phyloP scores from a whole-genome alignment of 345 rosid genomes.

The Brassica juncea region DNA sequence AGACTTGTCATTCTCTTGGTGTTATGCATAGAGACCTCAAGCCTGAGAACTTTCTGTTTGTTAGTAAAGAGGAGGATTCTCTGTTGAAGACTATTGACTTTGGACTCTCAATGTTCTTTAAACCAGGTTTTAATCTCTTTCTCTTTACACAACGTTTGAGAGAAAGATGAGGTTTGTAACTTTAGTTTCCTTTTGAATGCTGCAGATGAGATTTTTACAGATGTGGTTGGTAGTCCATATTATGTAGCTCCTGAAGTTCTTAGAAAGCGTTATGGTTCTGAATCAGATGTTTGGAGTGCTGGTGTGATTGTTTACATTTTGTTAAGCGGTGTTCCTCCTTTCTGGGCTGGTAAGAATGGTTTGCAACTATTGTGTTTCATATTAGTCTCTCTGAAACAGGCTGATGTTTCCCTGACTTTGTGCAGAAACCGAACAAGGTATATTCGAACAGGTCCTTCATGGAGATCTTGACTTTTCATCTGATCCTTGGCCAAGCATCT shows the following conservation, averaged over 20 bases:
- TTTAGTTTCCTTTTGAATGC: neutral
- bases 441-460: slow-evolving; percentile 3
- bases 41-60: neutral
- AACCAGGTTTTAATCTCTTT: neutral
- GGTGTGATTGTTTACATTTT: slow-evolving; percentile 7
- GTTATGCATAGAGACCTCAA: neutral
- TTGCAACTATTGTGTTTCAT: neutral
- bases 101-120: slow-evolving; percentile 6
- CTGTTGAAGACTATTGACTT: neutral
- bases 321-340: neutral
- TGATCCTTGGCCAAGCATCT: slow-evolving; percentile 3
- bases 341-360: neutral
- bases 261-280: neutral
- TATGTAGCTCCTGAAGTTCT: slow-evolving; percentile 14
- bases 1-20: neutral
- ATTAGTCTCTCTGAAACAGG: neutral
- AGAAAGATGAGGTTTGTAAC: no score
- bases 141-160: no score
- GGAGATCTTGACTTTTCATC: slow-evolving; percentile 7
- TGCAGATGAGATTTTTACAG: neutral
- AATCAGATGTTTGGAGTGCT: slow-evolving; percentile 19
- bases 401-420: neutral
- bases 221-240: slow-evolving; percentile 13
- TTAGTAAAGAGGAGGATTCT: neutral
- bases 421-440: slow-evolving; percentile 1